Evolutionary conservation across 164 flowering plant species (phyloP).

Genomic region (Aristolochia contorta): DNA sequence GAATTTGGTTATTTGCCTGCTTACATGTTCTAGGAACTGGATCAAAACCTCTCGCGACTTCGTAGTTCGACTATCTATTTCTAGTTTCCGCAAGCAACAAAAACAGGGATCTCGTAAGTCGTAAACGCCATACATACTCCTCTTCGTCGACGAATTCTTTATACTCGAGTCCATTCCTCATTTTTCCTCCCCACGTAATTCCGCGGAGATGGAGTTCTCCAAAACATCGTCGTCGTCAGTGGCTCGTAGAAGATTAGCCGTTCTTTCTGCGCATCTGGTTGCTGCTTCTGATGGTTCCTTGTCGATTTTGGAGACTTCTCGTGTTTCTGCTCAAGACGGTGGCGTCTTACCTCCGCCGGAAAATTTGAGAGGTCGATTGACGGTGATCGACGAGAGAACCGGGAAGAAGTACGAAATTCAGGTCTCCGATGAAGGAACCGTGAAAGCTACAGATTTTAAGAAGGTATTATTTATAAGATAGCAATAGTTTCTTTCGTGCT

Average conservation of each 20-base stretch:
- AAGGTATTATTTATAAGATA: conserved; percentile 35
- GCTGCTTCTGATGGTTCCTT: conserved; percentile 7
- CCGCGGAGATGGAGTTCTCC: background rate
- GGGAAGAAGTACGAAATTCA: conserved; percentile 61
- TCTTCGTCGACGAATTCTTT: too few species aligned
- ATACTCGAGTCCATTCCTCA: too few species aligned
- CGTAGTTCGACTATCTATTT: too few species aligned
- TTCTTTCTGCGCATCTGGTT: conserved; percentile 60
- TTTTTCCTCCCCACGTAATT: too few species aligned
- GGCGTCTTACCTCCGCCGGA: conserved; percentile 38
- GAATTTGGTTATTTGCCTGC: too few species aligned
- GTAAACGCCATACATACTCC: too few species aligned
- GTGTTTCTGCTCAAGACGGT: conserved; percentile 35
- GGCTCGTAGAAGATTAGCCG: conserved; percentile 50
- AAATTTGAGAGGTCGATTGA: conserved; percentile 47
- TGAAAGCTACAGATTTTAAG: conserved; percentile 79
- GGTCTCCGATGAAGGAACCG: conserved; percentile 72
- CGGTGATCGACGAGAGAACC: conserved; percentile 69
- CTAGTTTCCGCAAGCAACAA: too few species aligned
- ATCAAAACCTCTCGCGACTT: too few species aligned
- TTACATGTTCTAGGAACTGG: too few species aligned
- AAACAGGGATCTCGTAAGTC: too few species aligned
- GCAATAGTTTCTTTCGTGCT: background rate
- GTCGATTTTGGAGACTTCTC: conserved; percentile 28
- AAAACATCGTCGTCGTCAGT: background rate